Evolutionary conservation across 2,329 filamentous ascomycete species (phyloP), one percentile per base, ranked within the genome.

Genomic region (Nigrospora osmanthi): DNA sequence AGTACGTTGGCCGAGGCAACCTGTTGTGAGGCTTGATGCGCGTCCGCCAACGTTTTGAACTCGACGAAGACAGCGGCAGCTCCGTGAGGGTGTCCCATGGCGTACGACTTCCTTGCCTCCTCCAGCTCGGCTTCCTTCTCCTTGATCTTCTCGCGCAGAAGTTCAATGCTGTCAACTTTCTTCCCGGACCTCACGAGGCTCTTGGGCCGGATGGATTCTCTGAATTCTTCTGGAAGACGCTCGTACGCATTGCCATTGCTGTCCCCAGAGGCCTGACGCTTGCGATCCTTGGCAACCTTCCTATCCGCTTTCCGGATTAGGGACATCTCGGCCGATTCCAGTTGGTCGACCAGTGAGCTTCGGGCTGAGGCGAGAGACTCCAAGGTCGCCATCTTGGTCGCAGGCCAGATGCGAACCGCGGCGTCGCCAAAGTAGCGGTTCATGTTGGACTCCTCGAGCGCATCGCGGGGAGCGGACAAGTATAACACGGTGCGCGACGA

Each of bases 401-500:
- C 80, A 31, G 95, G 77, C 93, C 93, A 97, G 16, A 95, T 75
- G 45, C 86, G 84, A 61, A 85, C 83, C 42, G 93, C 87, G 15
- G 83, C 78, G 30, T 85, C 74, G 15, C 87, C 87, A 58, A 95
- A 95, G 58, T 90, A 83, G 41, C 77, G 75, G 36, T 81, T 78
- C 40, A 95, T 77, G 55, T 84, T 88, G 32, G 70, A 71, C 59
- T 89, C 80, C 46, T 87, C 78, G 31, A 91, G 75, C 49, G 90
- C 93, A 4, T 85, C 76, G 33, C 80, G 69, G 0, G 91, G 90
- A 1, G 95, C 88, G 2, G 86, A 85, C 1, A 89, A 86, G 64
- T 95, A 95, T n/a, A 98, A 78, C 7, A 97, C 89, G 1, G 90
- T 96, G 28, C 89, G 81, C 0, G 90, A 89, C 0, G 91, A 96